Evolutionary conservation across 257 asterid genomes (phyloP), one percentile per base, ranked within the genome.

Genomic region (Nicotiana attenuata): DNA sequence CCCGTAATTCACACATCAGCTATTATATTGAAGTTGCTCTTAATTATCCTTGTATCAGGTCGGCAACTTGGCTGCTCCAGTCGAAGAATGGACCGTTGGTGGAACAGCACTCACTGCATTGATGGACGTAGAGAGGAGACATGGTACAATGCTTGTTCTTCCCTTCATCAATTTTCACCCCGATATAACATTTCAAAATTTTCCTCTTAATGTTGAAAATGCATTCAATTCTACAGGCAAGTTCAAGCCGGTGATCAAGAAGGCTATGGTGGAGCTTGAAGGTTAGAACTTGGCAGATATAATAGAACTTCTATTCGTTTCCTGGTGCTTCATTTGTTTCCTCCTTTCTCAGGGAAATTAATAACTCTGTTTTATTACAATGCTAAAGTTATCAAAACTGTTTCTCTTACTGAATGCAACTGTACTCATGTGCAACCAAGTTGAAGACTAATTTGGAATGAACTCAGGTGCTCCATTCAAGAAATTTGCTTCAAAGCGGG

Each of bases 71-170:
- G 95, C 92, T 79, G 98, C 98, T 77, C 97, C 98, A 22, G 97
- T 92, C 73, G 89, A 92, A 81, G 91, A 94, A 77, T 96, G 99
- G 99, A 94, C 91, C 14, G 97, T 93, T 55, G 98, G 99, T 82
- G 99, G 99, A 87, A 96, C 99, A 47, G 93, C 98, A 6, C 85
- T 96, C 89, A 96, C 99, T 57, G 84, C 99, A 19, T 83, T 96
- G 60, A 96, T 96, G 99, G 98, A 96, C 82, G 99, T 96, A 20
- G 99, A 96, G 85, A 93, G 99, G 88, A 93, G 99, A 91, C 98
- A 96, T 1, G 98, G 99, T 96, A 90, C 20, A 75, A 50, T 8
- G 24, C 67, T 82, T 56, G 33, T 59, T 41, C 65, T 22, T 33
- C 55, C 77, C 7, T 24, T 71, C 38, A 78, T 73, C 60, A 66